phyloP scores from a whole-genome alignment of 75 land plant species.

The Ceratopteris richardii region DNA sequence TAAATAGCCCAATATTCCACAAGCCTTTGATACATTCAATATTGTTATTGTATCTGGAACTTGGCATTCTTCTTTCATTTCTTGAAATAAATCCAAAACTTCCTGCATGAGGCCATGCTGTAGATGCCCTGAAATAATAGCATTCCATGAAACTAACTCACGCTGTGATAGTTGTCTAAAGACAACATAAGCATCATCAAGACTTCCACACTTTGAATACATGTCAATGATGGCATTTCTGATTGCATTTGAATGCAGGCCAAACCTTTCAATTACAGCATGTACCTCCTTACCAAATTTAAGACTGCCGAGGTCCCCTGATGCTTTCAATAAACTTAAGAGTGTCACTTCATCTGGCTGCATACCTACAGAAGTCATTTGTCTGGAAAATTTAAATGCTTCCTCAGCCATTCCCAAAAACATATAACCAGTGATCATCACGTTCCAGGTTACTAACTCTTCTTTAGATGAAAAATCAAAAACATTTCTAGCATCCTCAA shows the following conservation, averaged over 20 bases:
- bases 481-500: slow-evolving; percentile 4
- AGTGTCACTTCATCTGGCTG: slow-evolving; percentile 24
- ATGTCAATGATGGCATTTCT: slow-evolving; percentile 22
- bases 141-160: slow-evolving; percentile 38
- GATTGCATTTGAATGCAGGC: neutral
- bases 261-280: neutral
- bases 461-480: neutral
- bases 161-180: slow-evolving; percentile 19
- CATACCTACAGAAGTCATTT: neutral
- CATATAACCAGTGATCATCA: slow-evolving; percentile 6
- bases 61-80: slow-evolving; percentile 18
- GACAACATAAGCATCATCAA: slow-evolving; percentile 17
- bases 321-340: slow-evolving; percentile 26
- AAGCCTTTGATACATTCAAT: slow-evolving; percentile 29
- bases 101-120: slow-evolving; percentile 22
- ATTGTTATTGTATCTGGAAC: slow-evolving; percentile 31
- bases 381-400: slow-evolving; percentile 1
- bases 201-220: slow-evolving; percentile 30
- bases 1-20: slow-evolving; percentile 21
- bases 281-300: neutral
- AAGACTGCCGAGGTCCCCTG: slow-evolving; percentile 11
- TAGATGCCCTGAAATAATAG: slow-evolving; percentile 41
- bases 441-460: slow-evolving; percentile 10
- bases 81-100: slow-evolving; percentile 25
- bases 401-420: neutral